A percentile compares a stretch with the other conserved stretches of the same genome.
Evolutionary conservation across 2,329 filamentous ascomycete genomes (phyloP).

Genomic region (Plectosphaerella sp.): DNA sequence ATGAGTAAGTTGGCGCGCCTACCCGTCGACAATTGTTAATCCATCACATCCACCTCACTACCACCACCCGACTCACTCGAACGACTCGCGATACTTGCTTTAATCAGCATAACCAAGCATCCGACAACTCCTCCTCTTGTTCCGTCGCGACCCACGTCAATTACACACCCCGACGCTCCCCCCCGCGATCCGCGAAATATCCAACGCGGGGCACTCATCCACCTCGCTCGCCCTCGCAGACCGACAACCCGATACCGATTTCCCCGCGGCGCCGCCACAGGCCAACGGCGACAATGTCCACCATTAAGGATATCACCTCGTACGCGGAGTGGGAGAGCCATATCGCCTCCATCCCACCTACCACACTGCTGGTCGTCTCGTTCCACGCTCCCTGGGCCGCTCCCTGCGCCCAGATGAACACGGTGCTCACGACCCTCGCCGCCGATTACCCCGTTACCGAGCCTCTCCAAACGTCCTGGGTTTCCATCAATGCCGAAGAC

Average conservation of each 20-base stretch:
- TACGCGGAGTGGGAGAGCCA: constrained; percentile 69
- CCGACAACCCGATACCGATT: not conserved
- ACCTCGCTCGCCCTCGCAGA: not conserved
- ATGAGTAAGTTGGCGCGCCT: not conserved
- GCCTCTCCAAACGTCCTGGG: constrained; percentile 70
- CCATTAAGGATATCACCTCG: constrained; percentile 71
- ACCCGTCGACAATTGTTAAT: not conserved
- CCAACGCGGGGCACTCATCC: not conserved
- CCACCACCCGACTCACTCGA: not conserved
- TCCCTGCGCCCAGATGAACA: constrained; percentile 90
- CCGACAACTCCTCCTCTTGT: not conserved
- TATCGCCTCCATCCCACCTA: constrained; percentile 59
- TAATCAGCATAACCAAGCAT: not conserved
- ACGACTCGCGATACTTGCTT: not conserved
- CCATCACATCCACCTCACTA: not conserved
- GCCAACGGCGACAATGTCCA: constrained; percentile 54
- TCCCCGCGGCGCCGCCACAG: not conserved
- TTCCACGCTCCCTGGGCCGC: constrained; percentile 98
- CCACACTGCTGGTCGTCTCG: constrained; percentile 77
- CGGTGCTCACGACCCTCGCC: constrained; percentile 79
- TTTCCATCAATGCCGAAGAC: constrained; percentile 91
- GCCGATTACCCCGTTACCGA: constrained; percentile 71
- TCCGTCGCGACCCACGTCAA: not conserved
- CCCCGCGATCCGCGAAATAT: not conserved
- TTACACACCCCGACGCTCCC: not conserved